Conservation (phyloP, 371 early-diverging fungal genomes). For the Mucor racemosus region DNA sequence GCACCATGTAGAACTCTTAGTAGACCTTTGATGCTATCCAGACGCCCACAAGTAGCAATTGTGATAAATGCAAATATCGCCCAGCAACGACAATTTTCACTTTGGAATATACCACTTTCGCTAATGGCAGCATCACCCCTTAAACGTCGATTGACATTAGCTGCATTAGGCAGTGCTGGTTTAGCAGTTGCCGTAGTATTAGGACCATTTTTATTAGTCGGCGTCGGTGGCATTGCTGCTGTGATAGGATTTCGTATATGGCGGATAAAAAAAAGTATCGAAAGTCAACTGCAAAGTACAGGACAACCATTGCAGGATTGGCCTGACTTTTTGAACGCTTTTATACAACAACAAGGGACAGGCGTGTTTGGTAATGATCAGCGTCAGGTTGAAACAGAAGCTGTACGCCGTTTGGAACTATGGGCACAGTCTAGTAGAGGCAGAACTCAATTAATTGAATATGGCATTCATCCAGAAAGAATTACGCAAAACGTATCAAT, state of each 20-base stretch:
- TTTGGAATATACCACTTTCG: conserved; percentile 13
- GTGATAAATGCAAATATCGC: too few species aligned
- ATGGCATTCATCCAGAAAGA: conserved; percentile 18
- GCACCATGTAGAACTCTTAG: too few species aligned
- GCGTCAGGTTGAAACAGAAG: conserved; percentile 20
- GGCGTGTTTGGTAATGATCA: conserved; percentile 18
- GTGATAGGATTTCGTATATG: conserved; percentile 26
- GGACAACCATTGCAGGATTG: conserved; percentile 11
- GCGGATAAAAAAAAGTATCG: conserved; percentile 13
- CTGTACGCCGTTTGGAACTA: conserved; percentile 11
- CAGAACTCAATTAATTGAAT: conserved; percentile 10
- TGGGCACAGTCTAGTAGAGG: conserved; percentile 21
- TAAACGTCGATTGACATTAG: conserved; percentile 14
- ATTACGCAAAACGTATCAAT: conserved; percentile 14
- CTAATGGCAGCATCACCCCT: conserved; percentile 16
- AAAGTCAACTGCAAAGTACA: not conserved
- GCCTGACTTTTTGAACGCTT: conserved; percentile 14
- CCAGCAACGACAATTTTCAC: conserved; percentile 16
- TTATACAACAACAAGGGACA: not conserved
- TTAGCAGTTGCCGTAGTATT: conserved; percentile 12
- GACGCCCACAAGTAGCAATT: not conserved
- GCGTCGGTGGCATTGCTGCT: conserved; percentile 27
- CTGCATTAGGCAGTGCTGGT: conserved; percentile 16
- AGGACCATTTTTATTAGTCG: conserved; percentile 30
- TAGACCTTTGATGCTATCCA: not conserved